Evolutionary conservation across 768 basidiomycete genomes (phyloP).

Genomic region (Lactarius trivialis): DNA sequence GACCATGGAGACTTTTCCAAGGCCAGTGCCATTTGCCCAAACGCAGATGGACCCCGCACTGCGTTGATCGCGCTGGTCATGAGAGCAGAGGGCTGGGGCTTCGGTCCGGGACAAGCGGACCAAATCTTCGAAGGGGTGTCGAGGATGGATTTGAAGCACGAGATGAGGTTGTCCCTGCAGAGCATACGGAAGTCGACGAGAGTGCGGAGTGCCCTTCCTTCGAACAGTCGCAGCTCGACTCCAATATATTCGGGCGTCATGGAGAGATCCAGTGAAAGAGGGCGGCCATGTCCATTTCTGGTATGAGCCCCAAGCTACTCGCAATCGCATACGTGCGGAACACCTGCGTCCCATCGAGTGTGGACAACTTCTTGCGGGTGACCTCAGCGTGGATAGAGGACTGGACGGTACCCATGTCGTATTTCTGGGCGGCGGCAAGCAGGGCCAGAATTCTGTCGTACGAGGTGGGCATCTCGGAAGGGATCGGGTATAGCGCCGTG

Average conservation of each 20-base stretch:
- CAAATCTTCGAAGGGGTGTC: background rate
- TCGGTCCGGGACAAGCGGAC: background rate
- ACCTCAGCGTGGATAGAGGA: slow-evolving; percentile 1
- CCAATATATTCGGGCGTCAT: background rate
- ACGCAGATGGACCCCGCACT: no score
- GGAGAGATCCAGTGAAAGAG: background rate
- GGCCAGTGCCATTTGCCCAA: no score
- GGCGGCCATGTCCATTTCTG: background rate
- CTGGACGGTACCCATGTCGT: background rate
- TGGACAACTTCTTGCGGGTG: background rate
- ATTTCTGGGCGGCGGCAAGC: background rate
- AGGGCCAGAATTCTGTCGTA: background rate
- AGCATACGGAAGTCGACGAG: background rate
- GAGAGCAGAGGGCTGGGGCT: no score
- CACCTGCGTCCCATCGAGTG: background rate
- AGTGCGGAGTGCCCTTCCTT: background rate
- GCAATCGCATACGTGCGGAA: background rate
- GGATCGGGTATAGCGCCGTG: background rate
- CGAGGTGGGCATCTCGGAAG: background rate
- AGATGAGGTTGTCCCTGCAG: background rate
- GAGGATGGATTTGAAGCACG: background rate
- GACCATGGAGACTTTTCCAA: no score
- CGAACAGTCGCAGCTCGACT: background rate
- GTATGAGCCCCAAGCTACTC: background rate
- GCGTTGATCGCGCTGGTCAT: no score